Base-by-base conservation (phyloP, 2,329 filamentous ascomycete species). In the Pleurostoma richardsiae region DNA sequence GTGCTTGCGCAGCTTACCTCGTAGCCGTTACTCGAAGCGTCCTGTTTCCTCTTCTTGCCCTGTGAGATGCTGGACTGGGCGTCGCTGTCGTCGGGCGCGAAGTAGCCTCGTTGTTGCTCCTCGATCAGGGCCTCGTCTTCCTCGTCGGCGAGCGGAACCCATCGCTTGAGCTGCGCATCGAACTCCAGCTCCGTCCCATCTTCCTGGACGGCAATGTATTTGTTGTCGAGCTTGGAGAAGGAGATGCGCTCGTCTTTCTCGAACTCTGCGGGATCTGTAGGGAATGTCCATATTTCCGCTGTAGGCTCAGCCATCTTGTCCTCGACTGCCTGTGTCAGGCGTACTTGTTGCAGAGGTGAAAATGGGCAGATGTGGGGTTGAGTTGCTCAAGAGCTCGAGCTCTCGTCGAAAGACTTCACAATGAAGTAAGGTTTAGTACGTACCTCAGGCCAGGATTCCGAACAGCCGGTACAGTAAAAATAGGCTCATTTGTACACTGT, bases 131-230 rank as follows among this genome's bases (percentile, higher is more conserved):
- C 59, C 29, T 69, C 60, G 29, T 57, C 56, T 38, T 57, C 55
- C 39, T 59, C 59, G 30, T 71, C 70, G 19, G 64, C 46, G 46
- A 66, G 52, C 54, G 83, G 85, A 45, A 90, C 76, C 91, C 91
- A 96, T 67, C 82, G 79, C 68, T 81, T 84, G 55, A 83, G 68
- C 43, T 74, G 76, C 43, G 77, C 68, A 65, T 95, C 84, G 70
- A 86, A 96, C 63, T 91, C 87, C 70, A 85, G 95, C 65, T 96
- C 91, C 51, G 82, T 79, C 44, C 89, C 90, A 61, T 94, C 84
- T 42, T 90, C 88, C 48, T 88, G 86, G 51, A 95, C 90, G 6
- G 94, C 82, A 45, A 94, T 80, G 70, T 85, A 92, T 62, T 90
- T 92, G 60, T 82, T 77, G 66, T 92, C 86, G 51, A 89, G 74